Evolutionary conservation across 2,329 filamentous ascomycete species (phyloP).

Genomic region (Trichoderma simmonsii): DNA sequence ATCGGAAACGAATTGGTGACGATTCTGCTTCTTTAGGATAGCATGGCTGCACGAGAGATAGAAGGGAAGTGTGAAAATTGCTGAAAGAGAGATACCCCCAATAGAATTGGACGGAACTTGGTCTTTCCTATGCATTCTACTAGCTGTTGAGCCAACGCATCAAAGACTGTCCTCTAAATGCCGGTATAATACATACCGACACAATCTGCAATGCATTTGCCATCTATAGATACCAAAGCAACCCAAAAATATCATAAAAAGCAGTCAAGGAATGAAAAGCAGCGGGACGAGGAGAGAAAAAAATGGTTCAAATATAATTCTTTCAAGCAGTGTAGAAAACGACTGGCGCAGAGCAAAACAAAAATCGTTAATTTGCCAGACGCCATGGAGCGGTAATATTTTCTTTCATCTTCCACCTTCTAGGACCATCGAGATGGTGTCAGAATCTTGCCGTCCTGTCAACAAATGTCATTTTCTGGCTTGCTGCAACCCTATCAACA

Average conservation of each 20-base stretch:
- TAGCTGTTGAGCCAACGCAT: neutral
- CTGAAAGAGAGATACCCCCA: conserved; percentile 30
- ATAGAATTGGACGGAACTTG: conserved; percentile 26
- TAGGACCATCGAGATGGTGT: conserved; percentile 14
- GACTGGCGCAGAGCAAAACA: conserved; percentile 18
- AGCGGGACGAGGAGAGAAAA: conserved; percentile 12
- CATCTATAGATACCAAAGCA: neutral
- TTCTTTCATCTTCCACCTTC: conserved; percentile 6
- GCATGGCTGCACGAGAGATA: conserved; percentile 10
- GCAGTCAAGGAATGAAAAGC: neutral
- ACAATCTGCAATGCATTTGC: neutral
- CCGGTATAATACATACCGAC: neutral
- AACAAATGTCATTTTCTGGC: conserved; percentile 18
- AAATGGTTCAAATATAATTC: neutral
- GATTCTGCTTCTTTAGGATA: neutral
- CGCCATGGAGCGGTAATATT: conserved; percentile 14
- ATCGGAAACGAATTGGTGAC: neutral
- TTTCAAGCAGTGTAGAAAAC: conserved; percentile 14
- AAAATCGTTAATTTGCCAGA: conserved; percentile 16
- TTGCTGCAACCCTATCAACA: conserved; percentile 15
- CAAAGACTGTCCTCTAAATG: neutral
- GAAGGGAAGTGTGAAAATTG: conserved; percentile 23
- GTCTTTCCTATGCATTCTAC: conserved; percentile 17
- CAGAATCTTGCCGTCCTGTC: conserved; percentile 11
- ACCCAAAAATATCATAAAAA: neutral